Evolutionary conservation across 495 filamentous ascomycete species (phyloP).

Genomic region (Aspergillus ostianus): DNA sequence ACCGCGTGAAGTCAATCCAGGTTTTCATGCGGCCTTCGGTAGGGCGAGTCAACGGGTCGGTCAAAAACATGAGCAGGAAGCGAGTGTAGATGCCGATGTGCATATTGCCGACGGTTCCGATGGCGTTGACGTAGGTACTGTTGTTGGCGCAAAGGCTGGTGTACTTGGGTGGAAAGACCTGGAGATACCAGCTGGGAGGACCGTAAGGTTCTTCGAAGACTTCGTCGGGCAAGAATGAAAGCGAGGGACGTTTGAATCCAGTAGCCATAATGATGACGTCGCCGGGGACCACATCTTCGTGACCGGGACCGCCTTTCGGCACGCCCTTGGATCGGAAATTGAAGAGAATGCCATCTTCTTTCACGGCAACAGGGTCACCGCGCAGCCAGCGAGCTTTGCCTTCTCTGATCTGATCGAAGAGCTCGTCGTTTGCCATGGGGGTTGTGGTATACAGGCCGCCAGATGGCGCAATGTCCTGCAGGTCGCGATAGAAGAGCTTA

Average conservation of each 20-base stretch:
- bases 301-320: constrained; percentile 68
- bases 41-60: constrained; percentile 72
- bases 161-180: constrained; percentile 67
- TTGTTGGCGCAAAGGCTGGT: constrained; percentile 74
- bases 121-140: constrained; percentile 78
- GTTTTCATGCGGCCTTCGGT: constrained; percentile 71
- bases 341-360: constrained; percentile 63
- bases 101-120: constrained; percentile 78
- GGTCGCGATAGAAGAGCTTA: constrained; percentile 81
- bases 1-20: constrained; percentile 84
- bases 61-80: constrained; percentile 80
- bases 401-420: constrained; percentile 73
- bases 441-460: constrained; percentile 73
- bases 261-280: constrained; percentile 85
- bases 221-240: constrained; percentile 69
- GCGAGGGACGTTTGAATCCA: constrained; percentile 69
- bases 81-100: constrained; percentile 88
- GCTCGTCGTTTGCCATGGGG: constrained; percentile 81
- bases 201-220: constrained; percentile 68
- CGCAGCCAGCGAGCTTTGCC: constrained; percentile 77
- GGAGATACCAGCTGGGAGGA: constrained; percentile 85
- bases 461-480: constrained; percentile 71
- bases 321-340: constrained; percentile 71
- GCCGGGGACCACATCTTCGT: constrained; percentile 57
- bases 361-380: constrained; percentile 70